Evolutionary conservation across 2,329 filamentous ascomycete genomes (phyloP).

Genomic region (Sclerotinia trifoliorum): DNA sequence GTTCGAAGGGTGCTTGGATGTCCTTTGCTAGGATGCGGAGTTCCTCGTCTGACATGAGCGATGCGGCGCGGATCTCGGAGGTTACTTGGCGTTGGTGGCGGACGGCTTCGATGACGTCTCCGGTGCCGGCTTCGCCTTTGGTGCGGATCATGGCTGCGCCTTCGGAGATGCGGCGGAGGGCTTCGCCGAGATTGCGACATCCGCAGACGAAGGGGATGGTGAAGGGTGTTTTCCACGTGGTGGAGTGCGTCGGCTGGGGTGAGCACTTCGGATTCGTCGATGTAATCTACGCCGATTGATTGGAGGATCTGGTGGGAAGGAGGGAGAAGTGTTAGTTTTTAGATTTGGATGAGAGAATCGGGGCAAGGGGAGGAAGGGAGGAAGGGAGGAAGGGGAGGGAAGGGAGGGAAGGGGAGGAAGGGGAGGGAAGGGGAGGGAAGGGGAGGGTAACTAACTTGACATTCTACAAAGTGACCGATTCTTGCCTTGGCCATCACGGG

Average conservation of each 20-base stretch:
- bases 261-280: conserved; percentile 96
- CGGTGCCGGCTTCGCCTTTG: conserved; percentile 96
- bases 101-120: conserved; percentile 95
- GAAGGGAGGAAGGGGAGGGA: background rate
- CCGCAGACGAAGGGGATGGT: conserved; percentile 92
- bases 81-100: conserved; percentile 93
- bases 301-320: conserved; percentile 74
- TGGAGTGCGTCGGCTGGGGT: conserved; percentile 87
- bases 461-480: conserved; percentile 97
- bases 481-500: conserved; percentile 99
- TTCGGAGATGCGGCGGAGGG: conserved; percentile 83
- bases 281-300: conserved; percentile 92
- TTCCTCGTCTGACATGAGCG: conserved; percentile 64
- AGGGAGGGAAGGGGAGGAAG: background rate
- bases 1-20: conserved; percentile 71
- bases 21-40: conserved; percentile 78
- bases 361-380: too few species aligned
- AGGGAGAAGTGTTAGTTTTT: background rate
- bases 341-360: background rate
- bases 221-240: conserved; percentile 89
- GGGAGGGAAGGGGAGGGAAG: background rate
- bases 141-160: conserved; percentile 98
- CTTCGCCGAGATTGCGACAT: conserved; percentile 91
- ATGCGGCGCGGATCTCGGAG: conserved; percentile 73
- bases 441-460: conserved; percentile 56